Percentiles rank a stretch among this genome's conserved stretches.
Conservation (phyloP, 768 basidiomycete species). For the Naganishia vishniacii region DNA sequence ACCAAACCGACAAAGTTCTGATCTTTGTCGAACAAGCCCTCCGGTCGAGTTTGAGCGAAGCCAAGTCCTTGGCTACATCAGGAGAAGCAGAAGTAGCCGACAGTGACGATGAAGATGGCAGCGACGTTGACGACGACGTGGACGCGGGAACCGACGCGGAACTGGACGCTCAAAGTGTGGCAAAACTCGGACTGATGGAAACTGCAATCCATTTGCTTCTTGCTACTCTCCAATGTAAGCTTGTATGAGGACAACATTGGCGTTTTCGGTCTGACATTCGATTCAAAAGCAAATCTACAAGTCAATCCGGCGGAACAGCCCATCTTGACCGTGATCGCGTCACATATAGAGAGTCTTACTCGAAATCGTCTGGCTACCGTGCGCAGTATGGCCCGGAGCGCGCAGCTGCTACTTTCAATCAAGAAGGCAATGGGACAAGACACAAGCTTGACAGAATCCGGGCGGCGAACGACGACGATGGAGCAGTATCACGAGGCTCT, state of each 20-base stretch:
- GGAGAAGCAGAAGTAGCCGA: conserved; percentile 49
- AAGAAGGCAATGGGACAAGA: conserved; percentile 58
- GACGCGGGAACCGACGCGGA: conserved; percentile 45
- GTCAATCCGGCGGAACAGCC: conserved; percentile 53
- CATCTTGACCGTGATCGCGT: conserved; percentile 65
- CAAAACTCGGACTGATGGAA: conserved; percentile 63
- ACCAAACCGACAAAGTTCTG: conserved; percentile 67
- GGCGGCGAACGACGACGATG: conserved; percentile 47
- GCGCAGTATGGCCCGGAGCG: conserved; percentile 65
- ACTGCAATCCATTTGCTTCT: conserved; percentile 77
- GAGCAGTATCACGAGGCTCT: conserved; percentile 80
- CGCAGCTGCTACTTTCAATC: conserved; percentile 74
- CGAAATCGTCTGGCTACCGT: conserved; percentile 53
- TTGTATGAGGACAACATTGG: background rate
- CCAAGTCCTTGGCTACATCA: conserved; percentile 33
- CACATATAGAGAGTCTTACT: conserved; percentile 54
- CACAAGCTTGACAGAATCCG: conserved; percentile 14
- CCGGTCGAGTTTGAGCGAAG: conserved; percentile 40
- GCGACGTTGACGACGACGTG: conserved; percentile 53
- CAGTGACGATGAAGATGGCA: conserved; percentile 41
- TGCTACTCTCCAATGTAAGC: conserved; percentile 75
- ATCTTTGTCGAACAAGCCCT: conserved; percentile 75
- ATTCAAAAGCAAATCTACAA: conserved; percentile 25
- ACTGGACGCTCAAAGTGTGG: conserved; percentile 49
- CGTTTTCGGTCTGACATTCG: no score